Evolutionary conservation across 352 stramenopile genomes (phyloP).

Genomic region (Phytophthora constricta): DNA sequence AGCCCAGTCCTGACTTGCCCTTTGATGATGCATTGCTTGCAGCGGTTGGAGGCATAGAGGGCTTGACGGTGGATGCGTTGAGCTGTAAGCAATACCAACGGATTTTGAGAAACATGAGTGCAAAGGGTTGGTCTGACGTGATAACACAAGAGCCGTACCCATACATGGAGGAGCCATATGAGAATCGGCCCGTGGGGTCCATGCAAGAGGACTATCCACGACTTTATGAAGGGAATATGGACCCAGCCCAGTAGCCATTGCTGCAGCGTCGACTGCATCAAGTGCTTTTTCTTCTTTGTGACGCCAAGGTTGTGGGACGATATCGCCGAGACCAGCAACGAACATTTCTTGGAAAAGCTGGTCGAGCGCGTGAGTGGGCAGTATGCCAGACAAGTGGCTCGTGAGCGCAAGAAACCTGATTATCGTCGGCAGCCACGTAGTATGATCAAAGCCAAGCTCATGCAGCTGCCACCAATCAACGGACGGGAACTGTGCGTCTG

Average conservation of each 20-base stretch:
- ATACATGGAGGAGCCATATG: slow-evolving; percentile 17
- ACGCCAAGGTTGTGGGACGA: background rate
- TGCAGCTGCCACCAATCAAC: background rate
- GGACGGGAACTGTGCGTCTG: slow-evolving; percentile 8
- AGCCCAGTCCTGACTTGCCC: background rate
- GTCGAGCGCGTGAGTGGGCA: slow-evolving; percentile 5
- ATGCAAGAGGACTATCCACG: slow-evolving; percentile 1
- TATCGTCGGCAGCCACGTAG: background rate
- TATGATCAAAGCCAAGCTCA: slow-evolving; percentile 3
- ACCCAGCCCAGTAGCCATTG: background rate
- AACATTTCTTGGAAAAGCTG: slow-evolving; percentile 8
- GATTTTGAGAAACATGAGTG: background rate
- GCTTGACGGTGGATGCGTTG: background rate
- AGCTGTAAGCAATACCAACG: background rate
- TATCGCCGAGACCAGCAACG: slow-evolving; percentile 1
- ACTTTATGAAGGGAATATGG: slow-evolving; percentile 9
- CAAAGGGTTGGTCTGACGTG: slow-evolving; percentile 6
- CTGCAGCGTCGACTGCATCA: background rate
- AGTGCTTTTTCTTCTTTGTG: slow-evolving; percentile 1
- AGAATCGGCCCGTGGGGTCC: background rate
- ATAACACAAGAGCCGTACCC: background rate
- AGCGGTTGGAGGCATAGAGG: background rate
- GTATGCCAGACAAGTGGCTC: slow-evolving; percentile 1
- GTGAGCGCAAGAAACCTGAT: background rate
- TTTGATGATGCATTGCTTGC: slow-evolving; percentile 11